These are phyloP conservation scores for Cadophora sp. DNA, from an alignment of 2,329 filamentous ascomycete genomes.

Conservation along the genomic window DNA sequence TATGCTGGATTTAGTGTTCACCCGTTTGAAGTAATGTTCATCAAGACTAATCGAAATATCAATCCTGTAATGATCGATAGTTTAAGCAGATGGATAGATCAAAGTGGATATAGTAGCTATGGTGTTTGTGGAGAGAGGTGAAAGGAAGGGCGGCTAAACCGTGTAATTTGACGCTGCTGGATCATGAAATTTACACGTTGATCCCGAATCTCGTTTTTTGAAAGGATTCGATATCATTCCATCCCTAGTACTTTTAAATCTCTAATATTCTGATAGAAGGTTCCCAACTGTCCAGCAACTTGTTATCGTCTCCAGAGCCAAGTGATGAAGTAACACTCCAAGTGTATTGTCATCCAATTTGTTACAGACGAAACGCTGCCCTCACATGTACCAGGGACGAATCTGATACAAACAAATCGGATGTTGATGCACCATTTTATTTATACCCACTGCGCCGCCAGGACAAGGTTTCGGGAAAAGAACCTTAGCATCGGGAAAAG, in stretches of 20 bases:
- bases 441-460: background rate
- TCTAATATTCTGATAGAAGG: background rate
- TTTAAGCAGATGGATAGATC: conserved; percentile 36
- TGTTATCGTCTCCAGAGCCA: background rate
- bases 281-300: background rate
- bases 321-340: background rate
- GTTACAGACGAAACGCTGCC: conserved; percentile 1
- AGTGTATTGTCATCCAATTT: background rate
- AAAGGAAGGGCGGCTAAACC: background rate
- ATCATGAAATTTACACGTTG: background rate
- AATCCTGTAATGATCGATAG: conserved; percentile 32
- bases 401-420: background rate
- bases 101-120: conserved; percentile 35
- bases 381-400: background rate
- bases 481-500: background rate
- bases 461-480: background rate
- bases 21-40: conserved; percentile 26
- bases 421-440: background rate
- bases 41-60: conserved; percentile 26
- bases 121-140: conserved; percentile 24
- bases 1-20: conserved; percentile 25
- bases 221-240: background rate
- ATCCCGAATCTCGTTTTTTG: background rate
- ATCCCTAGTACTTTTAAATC: background rate
- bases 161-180: background rate